Evolutionary conservation across 2,329 filamentous ascomycete species (phyloP).

Genomic region (Neofusicoccum parvum): DNA sequence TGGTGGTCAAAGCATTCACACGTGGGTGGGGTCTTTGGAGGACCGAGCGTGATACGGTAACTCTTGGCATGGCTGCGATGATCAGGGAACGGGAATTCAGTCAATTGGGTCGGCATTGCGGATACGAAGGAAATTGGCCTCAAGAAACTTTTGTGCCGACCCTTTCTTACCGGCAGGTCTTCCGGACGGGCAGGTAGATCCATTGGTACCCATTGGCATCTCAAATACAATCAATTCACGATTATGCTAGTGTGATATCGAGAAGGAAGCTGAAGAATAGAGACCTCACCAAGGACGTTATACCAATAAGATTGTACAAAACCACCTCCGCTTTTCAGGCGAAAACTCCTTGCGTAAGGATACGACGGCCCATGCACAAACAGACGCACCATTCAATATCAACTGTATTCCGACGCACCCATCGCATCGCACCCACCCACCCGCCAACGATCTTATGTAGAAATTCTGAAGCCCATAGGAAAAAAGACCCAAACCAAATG

Average conservation of each 20-base stretch:
- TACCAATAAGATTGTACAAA: constrained; percentile 4
- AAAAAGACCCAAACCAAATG: neutral
- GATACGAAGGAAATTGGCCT: neutral
- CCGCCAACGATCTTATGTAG: neutral
- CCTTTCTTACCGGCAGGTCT: too few species aligned
- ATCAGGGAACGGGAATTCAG: neutral
- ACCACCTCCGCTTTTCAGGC: neutral
- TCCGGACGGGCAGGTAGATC: too few species aligned
- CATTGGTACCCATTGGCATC: too few species aligned
- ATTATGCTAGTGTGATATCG: neutral
- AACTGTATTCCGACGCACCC: neutral
- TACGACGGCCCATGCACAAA: neutral
- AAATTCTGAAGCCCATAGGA: neutral
- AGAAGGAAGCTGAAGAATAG: neutral
- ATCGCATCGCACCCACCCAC: neutral
- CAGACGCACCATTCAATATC: neutral
- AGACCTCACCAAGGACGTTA: neutral
- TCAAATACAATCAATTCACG: neutral
- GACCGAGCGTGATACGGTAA: neutral
- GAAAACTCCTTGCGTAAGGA: neutral
- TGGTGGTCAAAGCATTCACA: neutral
- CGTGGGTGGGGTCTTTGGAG: neutral
- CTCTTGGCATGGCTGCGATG: neutral
- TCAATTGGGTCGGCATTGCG: neutral
- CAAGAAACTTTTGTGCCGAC: too few species aligned